These are phyloP conservation scores for Mytilinidion resinicola DNA, from an alignment of 495 filamentous ascomycete species.

Conservation along the genomic window DNA sequence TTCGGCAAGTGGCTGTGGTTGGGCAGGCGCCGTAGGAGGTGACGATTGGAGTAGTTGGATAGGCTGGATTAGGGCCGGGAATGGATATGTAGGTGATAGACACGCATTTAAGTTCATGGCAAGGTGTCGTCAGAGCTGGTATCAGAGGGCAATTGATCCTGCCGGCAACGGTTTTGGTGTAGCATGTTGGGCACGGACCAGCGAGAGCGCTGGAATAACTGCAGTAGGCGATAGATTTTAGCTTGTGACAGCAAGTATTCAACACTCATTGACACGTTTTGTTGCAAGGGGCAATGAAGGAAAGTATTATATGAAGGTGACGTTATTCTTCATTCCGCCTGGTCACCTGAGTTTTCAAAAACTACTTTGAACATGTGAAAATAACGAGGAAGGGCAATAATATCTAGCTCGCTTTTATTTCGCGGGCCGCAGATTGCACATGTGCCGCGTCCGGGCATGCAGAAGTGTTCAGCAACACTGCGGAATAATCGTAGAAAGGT, in stretches of 20 bases:
- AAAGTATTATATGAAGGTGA: conserved; percentile 18
- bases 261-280: background rate
- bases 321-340: conserved; percentile 5
- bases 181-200: background rate
- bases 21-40: conserved; percentile 4
- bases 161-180: conserved; percentile 2
- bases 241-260: background rate
- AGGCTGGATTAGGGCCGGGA: conserved; percentile 7
- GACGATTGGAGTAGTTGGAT: conserved; percentile 2
- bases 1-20: conserved; percentile 6
- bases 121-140: background rate
- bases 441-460: conserved; percentile 4
- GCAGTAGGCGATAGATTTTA: background rate
- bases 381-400: conserved; percentile 15
- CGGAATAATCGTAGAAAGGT: background rate
- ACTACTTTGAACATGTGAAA: conserved; percentile 24
- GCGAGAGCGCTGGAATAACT: background rate
- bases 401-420: conserved; percentile 1
- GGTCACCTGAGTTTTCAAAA: conserved; percentile 8
- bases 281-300: background rate
- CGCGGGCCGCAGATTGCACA: conserved; percentile 10
- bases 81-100: background rate
- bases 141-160: conserved; percentile 4
- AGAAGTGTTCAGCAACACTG: conserved; percentile 5
- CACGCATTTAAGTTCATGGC: conserved; percentile 4